Base-by-base conservation (phyloP, 2,329 filamentous ascomycete species). In the Pseudogymnoascus sp. region DNA sequence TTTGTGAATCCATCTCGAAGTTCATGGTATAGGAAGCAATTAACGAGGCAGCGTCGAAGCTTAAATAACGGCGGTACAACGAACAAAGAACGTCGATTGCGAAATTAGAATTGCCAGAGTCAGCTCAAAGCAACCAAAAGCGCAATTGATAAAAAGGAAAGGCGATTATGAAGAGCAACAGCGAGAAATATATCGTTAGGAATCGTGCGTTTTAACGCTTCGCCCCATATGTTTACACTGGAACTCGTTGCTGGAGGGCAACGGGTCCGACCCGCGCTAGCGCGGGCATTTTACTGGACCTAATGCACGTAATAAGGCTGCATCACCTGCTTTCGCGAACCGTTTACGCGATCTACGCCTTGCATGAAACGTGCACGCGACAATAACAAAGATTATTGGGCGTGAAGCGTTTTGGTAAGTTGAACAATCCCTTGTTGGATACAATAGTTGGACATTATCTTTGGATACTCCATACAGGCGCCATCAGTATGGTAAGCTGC, bases 1-100 rank as follows among this genome's bases (percentile, higher is more conserved):
- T 90, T 74, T 91, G 88, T 61, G 78, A 83, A 69, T 90, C 79
- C 74, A 75, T 79, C 64, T 75, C 72, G 72, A 76, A 81, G 63
- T 77, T 74, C 77, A 80, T 48, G 15, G 39, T 61, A 33, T 61
- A 29, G 59, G 31, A 41, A 44, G 29, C 21, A 29, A 44, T 51
- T 27, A 33, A 17, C 27, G 44, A 51, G 7, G 27, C 27, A 12
- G n/a, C 44, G 44, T 51, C 44, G n/a, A 51, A 33, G 27, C 44
- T 31, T 33, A 51, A 31, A 51, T 51, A 27, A n/a, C 44, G 44
- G 8, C 44, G 44, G n/a, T 31, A 51, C 44, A 48, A 29, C 29
- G 42, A 48, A 48, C 42, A 51, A 51, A 51, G 44, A 51, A 15
- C 44, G 44, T 33, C 27, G 27, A n/a, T 51, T 51, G 10, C 15